Conservation (phyloP, 495 filamentous ascomycete species). For the Thermothielavioides terrestris region DNA sequence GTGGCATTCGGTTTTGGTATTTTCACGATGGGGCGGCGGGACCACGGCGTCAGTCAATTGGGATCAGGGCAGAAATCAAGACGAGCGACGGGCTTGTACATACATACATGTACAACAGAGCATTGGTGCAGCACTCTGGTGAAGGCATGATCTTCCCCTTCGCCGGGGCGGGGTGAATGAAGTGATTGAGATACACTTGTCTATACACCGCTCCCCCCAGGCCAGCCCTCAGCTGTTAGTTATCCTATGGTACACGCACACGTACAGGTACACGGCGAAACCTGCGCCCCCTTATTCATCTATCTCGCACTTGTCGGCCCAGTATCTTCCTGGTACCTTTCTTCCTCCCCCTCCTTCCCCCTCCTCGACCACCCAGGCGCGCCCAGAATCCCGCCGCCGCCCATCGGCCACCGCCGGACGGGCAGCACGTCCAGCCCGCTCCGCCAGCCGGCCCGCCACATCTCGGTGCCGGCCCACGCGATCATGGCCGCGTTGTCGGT, state of each 20-base stretch:
- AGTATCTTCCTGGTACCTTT: too few species aligned
- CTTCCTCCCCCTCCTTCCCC: neutral
- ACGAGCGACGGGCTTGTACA: neutral
- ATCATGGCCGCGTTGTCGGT: conserved; percentile 99
- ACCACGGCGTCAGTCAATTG: neutral
- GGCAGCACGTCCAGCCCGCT: conserved; percentile 51
- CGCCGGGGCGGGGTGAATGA: neutral
- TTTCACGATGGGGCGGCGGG: neutral
- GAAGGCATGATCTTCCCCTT: neutral
- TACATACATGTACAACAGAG: conserved; percentile 10
- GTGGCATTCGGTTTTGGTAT: neutral
- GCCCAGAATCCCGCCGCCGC: conserved; percentile 46
- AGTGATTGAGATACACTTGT: too few species aligned
- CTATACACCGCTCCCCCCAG: too few species aligned
- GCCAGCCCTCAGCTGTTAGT: too few species aligned
- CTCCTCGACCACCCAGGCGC: conserved; percentile 24
- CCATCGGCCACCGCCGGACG: conserved; percentile 71
- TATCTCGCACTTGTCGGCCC: too few species aligned
- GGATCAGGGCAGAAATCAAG: neutral
- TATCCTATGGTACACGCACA: too few species aligned
- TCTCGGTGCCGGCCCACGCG: conserved; percentile 87
- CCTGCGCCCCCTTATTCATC: too few species aligned
- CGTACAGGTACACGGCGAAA: too few species aligned
- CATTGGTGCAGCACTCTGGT: neutral
- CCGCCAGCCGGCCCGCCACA: conserved; percentile 72